Evolutionary conservation across 2,329 filamentous ascomycete genomes (phyloP).

Genomic region (Sphaerulina musiva): DNA sequence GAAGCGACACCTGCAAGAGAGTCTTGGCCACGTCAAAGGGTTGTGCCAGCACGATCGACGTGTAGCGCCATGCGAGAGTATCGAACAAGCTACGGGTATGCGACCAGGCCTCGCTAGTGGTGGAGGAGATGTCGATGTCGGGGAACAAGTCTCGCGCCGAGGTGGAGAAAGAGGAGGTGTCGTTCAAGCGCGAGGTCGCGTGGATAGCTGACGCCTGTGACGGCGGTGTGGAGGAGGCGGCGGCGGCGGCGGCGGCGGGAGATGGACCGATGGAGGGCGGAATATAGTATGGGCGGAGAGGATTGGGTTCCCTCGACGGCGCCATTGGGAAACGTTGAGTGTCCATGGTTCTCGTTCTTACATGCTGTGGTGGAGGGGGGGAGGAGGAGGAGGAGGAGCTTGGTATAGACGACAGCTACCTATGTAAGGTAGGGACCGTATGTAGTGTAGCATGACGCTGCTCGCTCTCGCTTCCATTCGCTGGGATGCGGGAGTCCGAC

Average conservation of each 20-base stretch:
- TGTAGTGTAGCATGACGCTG: too few relatives aligned
- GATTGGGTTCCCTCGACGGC: conserved; percentile 51
- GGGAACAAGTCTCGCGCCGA: conserved; percentile 78
- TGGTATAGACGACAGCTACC: background rate
- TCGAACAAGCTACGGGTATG: conserved; percentile 67
- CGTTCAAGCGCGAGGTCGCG: conserved; percentile 1
- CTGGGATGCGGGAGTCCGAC: too few relatives aligned
- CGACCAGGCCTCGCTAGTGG: conserved; percentile 32
- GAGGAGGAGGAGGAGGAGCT: background rate
- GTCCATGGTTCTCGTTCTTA: conserved; percentile 3
- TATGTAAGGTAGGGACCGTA: too few relatives aligned
- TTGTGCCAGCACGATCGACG: conserved; percentile 79
- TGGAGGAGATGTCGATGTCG: conserved; percentile 61
- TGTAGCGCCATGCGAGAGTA: conserved; percentile 86
- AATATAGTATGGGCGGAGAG: conserved; percentile 64
- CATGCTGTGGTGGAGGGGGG: too few relatives aligned
- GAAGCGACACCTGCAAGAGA: conserved; percentile 69
- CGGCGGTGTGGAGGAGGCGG: conserved; percentile 24
- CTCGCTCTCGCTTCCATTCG: too few relatives aligned
- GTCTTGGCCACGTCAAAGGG: conserved; percentile 97
- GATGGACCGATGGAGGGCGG: conserved; percentile 53
- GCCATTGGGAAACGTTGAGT: conserved; percentile 34
- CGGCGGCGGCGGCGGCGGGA: conserved; percentile 34
- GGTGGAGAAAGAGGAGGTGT: conserved; percentile 44
- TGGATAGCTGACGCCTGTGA: conserved; percentile 13